A percentile compares a stretch with the other conserved stretches of the same genome.
Conservation (phyloP, 306 rosid genomes). For the Pyrus communis region DNA sequence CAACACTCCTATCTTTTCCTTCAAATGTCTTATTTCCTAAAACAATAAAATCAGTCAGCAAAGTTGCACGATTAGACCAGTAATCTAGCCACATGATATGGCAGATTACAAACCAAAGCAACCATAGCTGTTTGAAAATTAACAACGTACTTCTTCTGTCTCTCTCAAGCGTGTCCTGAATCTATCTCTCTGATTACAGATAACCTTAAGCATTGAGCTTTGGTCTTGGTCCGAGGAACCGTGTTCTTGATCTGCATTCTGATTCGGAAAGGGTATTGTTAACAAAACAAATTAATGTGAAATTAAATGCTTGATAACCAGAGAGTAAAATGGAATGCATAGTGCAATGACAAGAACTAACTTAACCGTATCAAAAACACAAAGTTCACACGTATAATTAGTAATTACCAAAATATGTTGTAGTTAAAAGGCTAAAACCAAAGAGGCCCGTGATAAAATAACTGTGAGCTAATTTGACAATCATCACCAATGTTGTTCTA, state of each 20-base stretch:
- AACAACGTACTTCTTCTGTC: conserved; percentile 75
- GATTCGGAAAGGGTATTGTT: conserved; percentile 28
- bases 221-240: conserved; percentile 68
- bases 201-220: conserved; percentile 97
- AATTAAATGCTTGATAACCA: background rate
- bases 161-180: conserved; percentile 87
- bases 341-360: background rate
- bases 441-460: background rate
- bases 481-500: background rate
- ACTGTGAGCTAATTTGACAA: background rate
- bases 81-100: conserved; percentile 9
- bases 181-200: conserved; percentile 91
- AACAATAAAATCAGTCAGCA: conserved; percentile 18
- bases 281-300: conserved; percentile 16
- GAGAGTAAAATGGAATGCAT: background rate
- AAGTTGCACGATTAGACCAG: conserved; percentile 8
- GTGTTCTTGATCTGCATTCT: conserved; percentile 64
- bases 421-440: background rate
- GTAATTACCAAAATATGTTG: background rate
- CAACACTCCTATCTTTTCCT: conserved; percentile 77
- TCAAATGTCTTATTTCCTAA: conserved; percentile 84
- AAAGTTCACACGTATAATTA: background rate
- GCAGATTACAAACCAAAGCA: background rate
- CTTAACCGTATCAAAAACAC: background rate
- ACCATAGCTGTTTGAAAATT: background rate